Evolutionary conservation across 306 rosid species (phyloP).

Genomic region (Rubus idaeus): DNA sequence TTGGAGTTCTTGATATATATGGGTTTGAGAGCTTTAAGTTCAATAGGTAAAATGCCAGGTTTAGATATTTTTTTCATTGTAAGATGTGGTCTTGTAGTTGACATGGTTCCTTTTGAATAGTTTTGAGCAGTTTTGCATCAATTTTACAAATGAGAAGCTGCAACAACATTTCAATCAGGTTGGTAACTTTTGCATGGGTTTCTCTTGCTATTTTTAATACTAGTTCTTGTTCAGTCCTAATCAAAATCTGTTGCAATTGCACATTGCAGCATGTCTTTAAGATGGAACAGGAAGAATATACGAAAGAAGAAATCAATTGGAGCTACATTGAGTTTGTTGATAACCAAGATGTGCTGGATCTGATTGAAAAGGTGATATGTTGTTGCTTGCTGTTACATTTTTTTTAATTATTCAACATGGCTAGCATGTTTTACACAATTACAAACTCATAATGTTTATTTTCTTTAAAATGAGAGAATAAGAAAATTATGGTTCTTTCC

Average conservation of each 20-base stretch:
- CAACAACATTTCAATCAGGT: slow-evolving; percentile 99
- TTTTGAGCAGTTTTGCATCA: slow-evolving; percentile 99
- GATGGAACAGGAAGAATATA: slow-evolving; percentile 99
- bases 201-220: slow-evolving; percentile 17
- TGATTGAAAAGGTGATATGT: slow-evolving; percentile 81
- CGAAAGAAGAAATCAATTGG: slow-evolving; percentile 95
- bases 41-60: slow-evolving; percentile 65
- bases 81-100: slow-evolving; percentile 31
- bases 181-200: slow-evolving; percentile 29
- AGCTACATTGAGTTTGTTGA: slow-evolving; percentile 99
- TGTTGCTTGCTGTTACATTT: slow-evolving; percentile 27
- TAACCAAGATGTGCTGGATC: slow-evolving; percentile 98
- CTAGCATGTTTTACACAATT: background rate
- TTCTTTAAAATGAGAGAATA: slow-evolving; percentile 1
- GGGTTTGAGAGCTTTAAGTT: slow-evolving; percentile 98
- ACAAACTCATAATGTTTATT: background rate
- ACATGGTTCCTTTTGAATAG: slow-evolving; percentile 42
- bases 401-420: background rate
- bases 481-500: background rate
- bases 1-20: slow-evolving; percentile 99
- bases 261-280: slow-evolving; percentile 92
- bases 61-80: slow-evolving; percentile 24
- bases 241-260: slow-evolving; percentile 24
- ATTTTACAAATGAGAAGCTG: slow-evolving; percentile 96
- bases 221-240: slow-evolving; percentile 3